Base-by-base conservation (phyloP, 108 stramenopile species). In the Conticribra weissflogii region DNA sequence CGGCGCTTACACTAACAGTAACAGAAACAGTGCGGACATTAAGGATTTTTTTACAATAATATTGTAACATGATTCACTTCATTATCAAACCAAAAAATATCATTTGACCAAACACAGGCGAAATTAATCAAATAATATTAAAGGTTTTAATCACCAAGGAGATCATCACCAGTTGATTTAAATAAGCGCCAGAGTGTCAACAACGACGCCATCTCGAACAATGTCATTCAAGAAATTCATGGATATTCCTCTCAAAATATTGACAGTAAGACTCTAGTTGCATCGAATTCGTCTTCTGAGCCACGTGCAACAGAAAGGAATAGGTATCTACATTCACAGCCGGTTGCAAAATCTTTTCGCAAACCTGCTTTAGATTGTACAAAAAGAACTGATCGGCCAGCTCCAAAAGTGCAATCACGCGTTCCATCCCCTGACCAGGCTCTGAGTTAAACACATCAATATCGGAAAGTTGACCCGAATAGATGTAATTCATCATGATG, bases 381-480 rank as follows among this genome's bases (percentile, higher is more conserved):
- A 98, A 71, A 61, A 95, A 93, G 84, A 92, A 96, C 62, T 94
- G 89, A 71, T 98, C 96, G 0, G 96, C 87, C n/a, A 98, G 65
- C 54, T 91, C 95, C 58, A 98, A 56, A 34, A 96, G 74, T 14
- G 94, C 91, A 33, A 94, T 76, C 29, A 84, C 70, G 31, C 78
- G 74, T 56, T 71, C 80, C 53, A 92, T 58, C 12, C 71, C 66
- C 30, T 63, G 59, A 22, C 62, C 66, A 52, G 55, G 52, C 33
- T 66, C 55, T n/a, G 24, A 3, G 19, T 25, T 46, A 60, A 68
- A 64, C 15, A 78, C 58, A 51, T 85, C 83, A 24, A 85, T 58
- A n/a, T 79, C 77, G 17, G 88, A 86, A 4, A 68, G 69, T 36
- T 53, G 55, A 3, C 96, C 97, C 0, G 95, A 95, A 71, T 98